Base-by-base conservation (phyloP, 441 rosid species). In the Biscutella auriculata region DNA sequence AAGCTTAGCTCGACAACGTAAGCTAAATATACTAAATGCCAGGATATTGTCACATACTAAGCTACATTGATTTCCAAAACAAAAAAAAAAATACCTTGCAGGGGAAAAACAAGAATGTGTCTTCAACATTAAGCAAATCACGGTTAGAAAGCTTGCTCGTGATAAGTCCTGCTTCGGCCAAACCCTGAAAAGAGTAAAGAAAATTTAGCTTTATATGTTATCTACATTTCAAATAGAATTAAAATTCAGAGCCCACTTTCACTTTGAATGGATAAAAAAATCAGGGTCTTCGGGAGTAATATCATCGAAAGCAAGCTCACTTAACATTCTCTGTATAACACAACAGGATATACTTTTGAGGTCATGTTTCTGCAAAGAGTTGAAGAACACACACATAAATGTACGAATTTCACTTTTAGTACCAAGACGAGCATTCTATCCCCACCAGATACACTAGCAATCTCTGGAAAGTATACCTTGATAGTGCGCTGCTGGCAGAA, bases 121-220 rank as follows among this genome's bases (percentile, higher is more conserved):
- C 71, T 47, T 73, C 73, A 37, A 66, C 72, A 47, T 86, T 71
- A 45, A 77, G 75, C 75, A 93, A 67, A 83, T 87, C 97, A 32
- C 51, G 69, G 62, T 79, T 72, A 64, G 97, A 93, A 72, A 93
- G 91, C 80, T 81, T 93, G 83, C 99, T 93, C 27, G 96, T 72
- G 73, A 93, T 83, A 54, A 93, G 91, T 48, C 99, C 99, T 23
- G 99, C 93, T 78, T 93, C 97, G 68, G 97, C 99, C 82, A n/a
- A 93, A 77, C 63, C 99, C 97, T 93, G 83, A 66, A 77, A 76
- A 52, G 65, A 63, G 58, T 61, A 63, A 30, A 35, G 62, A 32
- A 43, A 75, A 57, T 54, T 66, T 27, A 37, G 65, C 37, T n/a
- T 48, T 53, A 51, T 27, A 28, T 2, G 34, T 25, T 25, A 8